Evolutionary conservation across 192 early-diverging fungal genomes (phyloP).

Genomic region (Glomus cerebriforme): DNA sequence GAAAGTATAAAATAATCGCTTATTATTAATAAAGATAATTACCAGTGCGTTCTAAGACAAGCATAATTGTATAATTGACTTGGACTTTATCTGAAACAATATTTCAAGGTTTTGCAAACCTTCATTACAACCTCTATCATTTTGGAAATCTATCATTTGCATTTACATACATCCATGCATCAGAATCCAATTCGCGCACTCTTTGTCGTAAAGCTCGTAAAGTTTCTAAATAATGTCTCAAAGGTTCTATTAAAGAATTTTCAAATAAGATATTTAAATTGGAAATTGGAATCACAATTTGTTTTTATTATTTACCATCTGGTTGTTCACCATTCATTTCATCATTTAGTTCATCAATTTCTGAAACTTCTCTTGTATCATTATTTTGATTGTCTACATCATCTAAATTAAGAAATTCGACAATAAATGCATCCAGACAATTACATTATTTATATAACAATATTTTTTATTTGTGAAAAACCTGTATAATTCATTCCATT

Average conservation of each 20-base stretch:
- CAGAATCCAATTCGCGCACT: neutral
- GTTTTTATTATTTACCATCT: neutral
- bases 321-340: neutral
- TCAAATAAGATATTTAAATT: neutral
- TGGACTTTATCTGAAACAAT: too few species aligned
- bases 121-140: neutral
- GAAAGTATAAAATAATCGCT: too few species aligned
- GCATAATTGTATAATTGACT: too few species aligned
- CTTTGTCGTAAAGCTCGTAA: neutral
- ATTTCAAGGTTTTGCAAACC: too few species aligned
- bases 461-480: neutral
- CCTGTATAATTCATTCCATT: neutral
- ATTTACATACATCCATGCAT: neutral
- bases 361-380: neutral
- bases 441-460: neutral
- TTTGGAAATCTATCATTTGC: neutral
- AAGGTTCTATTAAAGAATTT: neutral
- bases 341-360: neutral
- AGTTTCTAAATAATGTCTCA: neutral
- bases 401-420: neutral
- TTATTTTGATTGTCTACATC: neutral
- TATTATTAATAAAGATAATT: too few species aligned
- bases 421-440: neutral
- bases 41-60: too few species aligned
- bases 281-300: neutral